Conservation (phyloP, 1,284 basidiomycete genomes). For the Ceratobasidium papillatum region DNA sequence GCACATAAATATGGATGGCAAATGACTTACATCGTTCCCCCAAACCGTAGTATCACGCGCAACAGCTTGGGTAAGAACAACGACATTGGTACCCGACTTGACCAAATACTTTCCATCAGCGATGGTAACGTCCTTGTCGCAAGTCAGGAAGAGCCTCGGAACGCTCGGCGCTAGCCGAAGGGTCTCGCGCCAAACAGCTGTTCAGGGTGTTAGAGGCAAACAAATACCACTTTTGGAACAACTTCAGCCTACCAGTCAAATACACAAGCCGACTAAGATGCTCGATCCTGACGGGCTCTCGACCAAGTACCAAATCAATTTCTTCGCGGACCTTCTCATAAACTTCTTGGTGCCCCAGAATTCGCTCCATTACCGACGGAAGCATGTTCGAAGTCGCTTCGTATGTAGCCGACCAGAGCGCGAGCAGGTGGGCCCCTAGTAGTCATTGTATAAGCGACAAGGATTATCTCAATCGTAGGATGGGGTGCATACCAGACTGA, state of each 20-base stretch:
- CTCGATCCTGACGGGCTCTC: conserved; percentile 42
- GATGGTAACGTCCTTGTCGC: conserved; percentile 45
- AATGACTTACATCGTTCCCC: conserved; percentile 48
- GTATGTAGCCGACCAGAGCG: conserved; percentile 51
- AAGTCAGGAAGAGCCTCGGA: conserved; percentile 42
- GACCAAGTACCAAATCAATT: conserved; percentile 48
- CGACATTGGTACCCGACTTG: conserved; percentile 43
- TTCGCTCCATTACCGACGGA: conserved; percentile 45
- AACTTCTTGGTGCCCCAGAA: conserved; percentile 47
- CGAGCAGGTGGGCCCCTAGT: conserved; percentile 46
- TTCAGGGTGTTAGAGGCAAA: neutral
- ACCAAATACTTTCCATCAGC: conserved; percentile 46
- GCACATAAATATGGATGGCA: conserved; percentile 8
- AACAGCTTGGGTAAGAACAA: conserved; percentile 46
- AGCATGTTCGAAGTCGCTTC: conserved; percentile 48
- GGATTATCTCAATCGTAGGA: neutral
- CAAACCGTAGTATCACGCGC: conserved; percentile 49
- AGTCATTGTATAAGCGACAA: too few species aligned
- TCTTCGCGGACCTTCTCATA: conserved; percentile 48
- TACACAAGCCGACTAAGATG: conserved; percentile 48
- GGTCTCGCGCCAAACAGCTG: conserved; percentile 48
- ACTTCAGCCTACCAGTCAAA: conserved; percentile 45
- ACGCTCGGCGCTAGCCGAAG: conserved; percentile 49
- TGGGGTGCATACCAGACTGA: conserved; percentile 45
- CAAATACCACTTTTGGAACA: neutral